These are phyloP conservation scores for Aspergillus sp. DNA, from an alignment of 2,329 filamentous ascomycete species.

Conservation along the genomic window DNA sequence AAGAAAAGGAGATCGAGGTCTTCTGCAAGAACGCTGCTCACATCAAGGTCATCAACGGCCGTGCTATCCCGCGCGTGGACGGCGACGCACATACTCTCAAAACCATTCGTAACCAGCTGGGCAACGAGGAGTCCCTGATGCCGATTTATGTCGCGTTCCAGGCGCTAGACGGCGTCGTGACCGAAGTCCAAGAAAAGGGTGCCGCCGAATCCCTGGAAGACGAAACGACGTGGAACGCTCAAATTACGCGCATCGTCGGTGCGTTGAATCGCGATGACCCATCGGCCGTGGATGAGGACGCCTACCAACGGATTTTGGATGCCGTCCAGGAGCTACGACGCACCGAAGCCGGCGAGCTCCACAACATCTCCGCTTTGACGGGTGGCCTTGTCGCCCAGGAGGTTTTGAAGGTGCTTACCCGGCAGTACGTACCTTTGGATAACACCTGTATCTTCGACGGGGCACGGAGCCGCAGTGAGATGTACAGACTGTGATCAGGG, in stretches of 20 bases:
- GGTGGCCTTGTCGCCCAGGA: conserved; percentile 97
- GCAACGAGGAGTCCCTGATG: conserved; percentile 58
- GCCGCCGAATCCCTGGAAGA: conserved; percentile 31
- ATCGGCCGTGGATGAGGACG: conserved; percentile 49
- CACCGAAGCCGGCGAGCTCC: conserved; percentile 79
- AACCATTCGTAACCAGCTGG: conserved; percentile 40
- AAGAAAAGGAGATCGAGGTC: conserved; percentile 74
- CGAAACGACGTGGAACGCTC: conserved; percentile 31
- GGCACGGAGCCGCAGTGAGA: conserved; percentile 55
- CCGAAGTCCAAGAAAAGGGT: conserved; percentile 53
- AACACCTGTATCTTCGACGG: conserved; percentile 66
- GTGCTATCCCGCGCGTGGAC: conserved; percentile 53
- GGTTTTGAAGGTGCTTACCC: conserved; percentile 77
- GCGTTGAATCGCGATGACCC: conserved; percentile 39
- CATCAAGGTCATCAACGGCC: conserved; percentile 78
- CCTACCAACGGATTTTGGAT: conserved; percentile 52
- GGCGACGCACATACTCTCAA: conserved; percentile 41
- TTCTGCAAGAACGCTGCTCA: conserved; percentile 97
- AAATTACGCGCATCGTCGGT: conserved; percentile 29
- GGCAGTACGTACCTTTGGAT: conserved; percentile 64
- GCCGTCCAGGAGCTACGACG: conserved; percentile 69
- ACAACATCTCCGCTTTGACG: conserved; percentile 84
- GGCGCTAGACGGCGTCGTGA: conserved; percentile 45
- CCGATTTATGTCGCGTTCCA: conserved; percentile 69
- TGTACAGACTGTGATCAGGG: conserved; percentile 47